These are phyloP conservation scores for Avena eriantha DNA, from an alignment of 176 grass and related monocot genomes.

Conservation along the genomic window DNA sequence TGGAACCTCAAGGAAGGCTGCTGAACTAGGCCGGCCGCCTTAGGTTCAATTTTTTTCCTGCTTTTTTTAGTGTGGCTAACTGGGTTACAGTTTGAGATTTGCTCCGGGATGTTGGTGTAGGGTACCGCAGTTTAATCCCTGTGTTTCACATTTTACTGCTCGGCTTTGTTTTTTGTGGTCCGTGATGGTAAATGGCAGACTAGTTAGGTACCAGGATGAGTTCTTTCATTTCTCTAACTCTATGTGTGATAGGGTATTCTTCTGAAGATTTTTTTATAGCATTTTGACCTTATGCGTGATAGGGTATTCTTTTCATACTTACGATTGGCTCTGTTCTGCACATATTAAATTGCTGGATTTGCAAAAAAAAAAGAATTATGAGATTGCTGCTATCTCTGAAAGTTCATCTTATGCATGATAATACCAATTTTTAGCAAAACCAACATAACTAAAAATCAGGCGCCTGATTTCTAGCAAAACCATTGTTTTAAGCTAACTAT, in stretches of 20 bases:
- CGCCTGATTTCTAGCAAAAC: too few species aligned
- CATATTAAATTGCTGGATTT: neutral
- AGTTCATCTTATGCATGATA: neutral
- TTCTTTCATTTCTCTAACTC: too few species aligned
- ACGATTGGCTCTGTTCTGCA: neutral
- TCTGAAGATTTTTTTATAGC: neutral
- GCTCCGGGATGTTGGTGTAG: neutral
- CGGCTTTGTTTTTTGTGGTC: neutral
- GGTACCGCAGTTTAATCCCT: neutral
- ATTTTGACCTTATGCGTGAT: neutral
- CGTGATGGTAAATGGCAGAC: neutral
- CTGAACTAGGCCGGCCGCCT: too few species aligned
- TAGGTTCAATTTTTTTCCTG: neutral
- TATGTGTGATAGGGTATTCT: neutral
- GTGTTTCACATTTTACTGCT: neutral
- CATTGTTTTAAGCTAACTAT: neutral
- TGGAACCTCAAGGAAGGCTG: neutral
- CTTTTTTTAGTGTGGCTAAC: neutral
- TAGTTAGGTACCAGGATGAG: neutral
- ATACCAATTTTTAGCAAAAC: neutral
- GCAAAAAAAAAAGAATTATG: neutral
- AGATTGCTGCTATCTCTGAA: neutral
- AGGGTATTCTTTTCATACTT: neutral
- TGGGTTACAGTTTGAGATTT: neutral
- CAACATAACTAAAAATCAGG: too few species aligned